Evolutionary conservation across 352 stramenopile genomes (phyloP).

Genomic region (Peronospora farinosa): DNA sequence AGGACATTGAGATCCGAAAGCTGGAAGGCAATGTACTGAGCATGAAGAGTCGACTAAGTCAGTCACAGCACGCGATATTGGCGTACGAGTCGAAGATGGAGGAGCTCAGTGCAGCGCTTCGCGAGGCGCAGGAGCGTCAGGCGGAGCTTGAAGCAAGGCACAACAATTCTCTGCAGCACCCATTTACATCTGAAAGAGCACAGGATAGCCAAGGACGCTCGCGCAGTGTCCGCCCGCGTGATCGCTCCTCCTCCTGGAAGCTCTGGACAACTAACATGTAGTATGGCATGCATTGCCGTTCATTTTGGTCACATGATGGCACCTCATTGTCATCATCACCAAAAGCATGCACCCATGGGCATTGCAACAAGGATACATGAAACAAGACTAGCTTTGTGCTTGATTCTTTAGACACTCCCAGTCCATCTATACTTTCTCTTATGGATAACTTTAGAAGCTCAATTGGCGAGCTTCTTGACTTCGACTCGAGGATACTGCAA

Average conservation of each 20-base stretch:
- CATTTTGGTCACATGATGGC: neutral
- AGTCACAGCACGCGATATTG: constrained; percentile 60
- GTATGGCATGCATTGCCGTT: neutral
- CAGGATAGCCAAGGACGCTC: constrained; percentile 2
- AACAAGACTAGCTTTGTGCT: no score
- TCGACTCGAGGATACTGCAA: neutral
- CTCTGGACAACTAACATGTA: constrained; percentile 35
- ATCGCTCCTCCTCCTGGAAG: constrained; percentile 32
- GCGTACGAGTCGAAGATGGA: constrained; percentile 73
- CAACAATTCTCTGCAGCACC: constrained; percentile 11
- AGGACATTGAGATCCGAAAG: constrained; percentile 63
- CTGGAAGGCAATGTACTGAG: constrained; percentile 56
- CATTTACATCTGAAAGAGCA: constrained; percentile 5
- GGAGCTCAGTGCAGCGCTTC: constrained; percentile 53
- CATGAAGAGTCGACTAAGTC: constrained; percentile 58
- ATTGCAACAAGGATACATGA: neutral
- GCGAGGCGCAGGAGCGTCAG: constrained; percentile 40
- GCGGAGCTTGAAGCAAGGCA: constrained; percentile 24
- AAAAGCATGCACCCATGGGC: constrained; percentile 1
- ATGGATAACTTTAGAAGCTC: no score
- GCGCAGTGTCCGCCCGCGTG: constrained; percentile 18
- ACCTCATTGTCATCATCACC: constrained; percentile 1
- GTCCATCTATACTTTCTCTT: no score
- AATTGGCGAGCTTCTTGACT: neutral
- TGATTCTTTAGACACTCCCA: no score